These are phyloP conservation scores for Torulaspora globosa DNA, from an alignment of 1,139 yeast genomes.

Conservation along the genomic window DNA sequence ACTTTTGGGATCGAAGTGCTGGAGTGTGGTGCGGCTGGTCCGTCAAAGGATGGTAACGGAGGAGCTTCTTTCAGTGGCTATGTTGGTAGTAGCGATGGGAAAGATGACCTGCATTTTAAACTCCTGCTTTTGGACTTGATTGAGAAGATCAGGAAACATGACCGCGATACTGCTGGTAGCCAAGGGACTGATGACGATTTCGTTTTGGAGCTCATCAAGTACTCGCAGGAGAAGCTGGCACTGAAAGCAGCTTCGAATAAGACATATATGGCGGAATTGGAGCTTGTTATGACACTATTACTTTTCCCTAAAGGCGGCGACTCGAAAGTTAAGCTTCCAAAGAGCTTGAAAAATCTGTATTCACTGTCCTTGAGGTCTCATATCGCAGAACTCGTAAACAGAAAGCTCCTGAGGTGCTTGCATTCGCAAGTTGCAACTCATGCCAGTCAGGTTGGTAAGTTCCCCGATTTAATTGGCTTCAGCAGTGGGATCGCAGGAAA, in stretches of 20 bases:
- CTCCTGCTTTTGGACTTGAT: constrained; percentile 56
- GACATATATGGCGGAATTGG: constrained; percentile 57
- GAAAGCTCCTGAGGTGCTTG: constrained; percentile 32
- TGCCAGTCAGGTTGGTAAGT: constrained; percentile 14
- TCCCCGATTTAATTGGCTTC: constrained; percentile 23
- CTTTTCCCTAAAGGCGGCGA: constrained; percentile 47
- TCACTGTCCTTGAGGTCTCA: constrained; percentile 53
- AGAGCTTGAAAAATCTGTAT: constrained; percentile 48
- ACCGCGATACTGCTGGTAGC: constrained; percentile 25
- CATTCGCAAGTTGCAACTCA: constrained; percentile 22
- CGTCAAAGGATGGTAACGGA: constrained; percentile 3
- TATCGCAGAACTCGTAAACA: constrained; percentile 58
- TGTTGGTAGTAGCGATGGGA: constrained; percentile 10
- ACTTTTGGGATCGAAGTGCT: constrained; percentile 30
- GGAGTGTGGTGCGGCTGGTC: constrained; percentile 15
- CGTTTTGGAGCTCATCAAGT: constrained; percentile 52
- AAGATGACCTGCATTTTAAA: constrained; percentile 52
- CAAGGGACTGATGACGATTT: constrained; percentile 43
- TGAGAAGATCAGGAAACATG: constrained; percentile 59
- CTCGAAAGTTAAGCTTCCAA: constrained; percentile 46
- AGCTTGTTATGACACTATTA: constrained; percentile 62
- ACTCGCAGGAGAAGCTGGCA: constrained; percentile 59
- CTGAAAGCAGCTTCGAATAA: constrained; percentile 51
- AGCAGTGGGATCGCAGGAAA: constrained; percentile 14
- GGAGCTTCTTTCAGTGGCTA: constrained; percentile 5